Base-by-base conservation (phyloP, 805 yeast genomes). In the Saccharomycopsis javanensis region DNA sequence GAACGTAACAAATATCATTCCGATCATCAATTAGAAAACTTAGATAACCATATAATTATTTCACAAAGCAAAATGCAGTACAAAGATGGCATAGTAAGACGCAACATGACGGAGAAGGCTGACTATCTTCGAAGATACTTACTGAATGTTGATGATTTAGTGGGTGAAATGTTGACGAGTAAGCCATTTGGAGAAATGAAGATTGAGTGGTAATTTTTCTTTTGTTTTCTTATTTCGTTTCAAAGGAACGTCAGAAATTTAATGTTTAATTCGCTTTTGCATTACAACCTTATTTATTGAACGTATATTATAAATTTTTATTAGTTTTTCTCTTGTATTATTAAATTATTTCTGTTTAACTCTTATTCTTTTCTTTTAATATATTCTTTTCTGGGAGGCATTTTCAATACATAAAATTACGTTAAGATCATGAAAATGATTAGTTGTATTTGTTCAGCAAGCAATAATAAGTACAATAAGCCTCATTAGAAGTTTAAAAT, bases 151-250 rank as follows among this genome's bases (percentile, higher is more conserved):
- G 75, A 68, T 48, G 73, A 76, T 1, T 68, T 79, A 33, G 79
- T 78, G 1, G 68, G 74, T 4, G 81, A 79, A 64, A 66, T 79
- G 23, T 61, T 70, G 35, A 71, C 68, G 42, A 73, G 75, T 61
- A 72, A 71, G 62, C 83, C 82, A 1, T 79, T 79, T 64, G 82
- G 82, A 1, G 69, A 68, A 2, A 70, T 75, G 72, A 68, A 70
- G 25, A 69, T 73, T 2, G 79, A 76, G 53, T 78, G 81, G 81
- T 78, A n/a, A 51, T 13, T 48, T 35, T 6, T 4, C 16, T 35
- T 20, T 20, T n/a, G 15, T n/a, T 33, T 33, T 33, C 3, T 33
- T 33, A 4, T 33, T 4, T 7, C 10, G 15, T 33, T 33, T 11
- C 10, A 4, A 33, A 4, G 4, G 34, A 30, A 30, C 10, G 34